These are phyloP conservation scores for Brasenia schreberi DNA, from an alignment of 164 flowering plant species.

Conservation along the genomic window DNA sequence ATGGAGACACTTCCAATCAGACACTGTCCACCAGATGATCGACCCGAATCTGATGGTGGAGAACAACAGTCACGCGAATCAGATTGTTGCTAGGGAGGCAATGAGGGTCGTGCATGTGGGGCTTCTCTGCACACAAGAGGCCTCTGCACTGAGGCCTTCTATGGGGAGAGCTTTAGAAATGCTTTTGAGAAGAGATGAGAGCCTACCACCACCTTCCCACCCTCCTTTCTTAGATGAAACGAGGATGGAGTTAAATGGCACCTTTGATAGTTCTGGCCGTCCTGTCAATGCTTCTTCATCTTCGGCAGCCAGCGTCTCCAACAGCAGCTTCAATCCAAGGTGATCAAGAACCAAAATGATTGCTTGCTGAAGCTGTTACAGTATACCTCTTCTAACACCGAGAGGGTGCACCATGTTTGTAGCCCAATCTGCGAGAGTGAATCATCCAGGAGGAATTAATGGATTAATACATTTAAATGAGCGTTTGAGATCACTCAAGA, in stretches of 20 bases:
- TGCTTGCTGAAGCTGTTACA: too few species aligned
- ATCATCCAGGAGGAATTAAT: too few species aligned
- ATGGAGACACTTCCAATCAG: constrained; percentile 40
- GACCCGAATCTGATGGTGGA: constrained; percentile 23
- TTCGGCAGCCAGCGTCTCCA: constrained; percentile 41
- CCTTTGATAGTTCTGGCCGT: constrained; percentile 18
- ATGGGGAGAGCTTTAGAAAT: constrained; percentile 60
- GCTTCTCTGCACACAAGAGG: constrained; percentile 82
- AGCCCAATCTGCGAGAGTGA: too few species aligned
- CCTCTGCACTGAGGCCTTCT: constrained; percentile 44
- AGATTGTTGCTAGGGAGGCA: constrained; percentile 32
- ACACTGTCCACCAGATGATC: constrained; percentile 19
- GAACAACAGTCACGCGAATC: constrained; percentile 10
- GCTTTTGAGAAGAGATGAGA: constrained; percentile 41
- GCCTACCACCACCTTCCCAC: constrained; percentile 45
- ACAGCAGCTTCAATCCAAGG: constrained; percentile 59
- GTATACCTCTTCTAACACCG: too few species aligned
- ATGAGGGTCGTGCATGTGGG: constrained; percentile 59
- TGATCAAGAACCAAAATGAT: constrained; percentile 3
- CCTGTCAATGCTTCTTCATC: constrained; percentile 14
- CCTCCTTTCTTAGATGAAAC: constrained; percentile 73
- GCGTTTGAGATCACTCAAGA: too few species aligned
- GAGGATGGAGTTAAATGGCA: constrained; percentile 31
- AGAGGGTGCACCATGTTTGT: too few species aligned
- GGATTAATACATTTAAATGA: too few species aligned